Conservation (phyloP, 163 green algal genomes). For the Chlamydomonas reinhardtii region DNA sequence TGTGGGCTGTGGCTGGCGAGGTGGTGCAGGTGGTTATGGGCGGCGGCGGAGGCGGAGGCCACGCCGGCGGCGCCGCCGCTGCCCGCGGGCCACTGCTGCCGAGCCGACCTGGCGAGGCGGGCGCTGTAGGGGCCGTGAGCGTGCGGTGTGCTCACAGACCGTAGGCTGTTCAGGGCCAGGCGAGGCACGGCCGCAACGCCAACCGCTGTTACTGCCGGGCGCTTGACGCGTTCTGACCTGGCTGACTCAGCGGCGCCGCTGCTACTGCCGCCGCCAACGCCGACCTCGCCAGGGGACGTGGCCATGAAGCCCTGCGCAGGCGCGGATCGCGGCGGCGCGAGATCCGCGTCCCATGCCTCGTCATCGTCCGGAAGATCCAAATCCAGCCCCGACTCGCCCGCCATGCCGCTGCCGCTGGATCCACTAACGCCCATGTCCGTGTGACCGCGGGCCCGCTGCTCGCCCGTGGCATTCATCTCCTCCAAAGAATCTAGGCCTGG, state of each 20-base stretch:
- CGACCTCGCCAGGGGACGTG: too few species aligned
- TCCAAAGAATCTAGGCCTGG: too few species aligned
- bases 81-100: neutral
- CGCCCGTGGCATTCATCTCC: too few species aligned
- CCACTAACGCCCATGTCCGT: too few species aligned
- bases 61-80: neutral
- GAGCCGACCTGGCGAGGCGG: neutral
- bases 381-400: too few species aligned
- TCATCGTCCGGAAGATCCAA: neutral
- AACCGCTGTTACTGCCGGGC: neutral
- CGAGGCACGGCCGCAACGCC: neutral
- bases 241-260: neutral
- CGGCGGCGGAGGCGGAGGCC: too few species aligned
- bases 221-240: neutral
- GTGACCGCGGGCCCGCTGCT: too few species aligned
- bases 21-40: too few species aligned
- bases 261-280: neutral
- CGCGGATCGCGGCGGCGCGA: neutral
- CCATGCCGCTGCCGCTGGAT: too few species aligned
- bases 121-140: constrained; percentile 3
- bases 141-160: neutral
- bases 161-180: neutral
- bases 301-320: too few species aligned
- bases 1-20: too few species aligned
- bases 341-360: neutral